Evolutionary conservation across 441 rosid species (phyloP).

Genomic region (Syzygium syzygioides): DNA sequence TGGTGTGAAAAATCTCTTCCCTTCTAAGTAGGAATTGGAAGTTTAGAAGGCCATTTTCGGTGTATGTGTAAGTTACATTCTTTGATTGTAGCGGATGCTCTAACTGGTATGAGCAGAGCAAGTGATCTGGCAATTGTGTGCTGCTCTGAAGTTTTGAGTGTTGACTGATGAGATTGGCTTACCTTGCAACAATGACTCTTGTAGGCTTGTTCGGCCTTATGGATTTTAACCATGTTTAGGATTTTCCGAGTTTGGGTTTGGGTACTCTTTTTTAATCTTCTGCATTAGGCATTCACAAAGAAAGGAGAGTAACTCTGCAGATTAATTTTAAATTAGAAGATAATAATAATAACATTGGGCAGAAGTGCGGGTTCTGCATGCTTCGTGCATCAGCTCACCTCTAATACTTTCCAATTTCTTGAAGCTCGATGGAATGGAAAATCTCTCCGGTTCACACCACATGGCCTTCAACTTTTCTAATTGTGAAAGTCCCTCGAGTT

Average conservation of each 20-base stretch:
- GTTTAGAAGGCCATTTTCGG: background rate
- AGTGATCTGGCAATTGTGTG: background rate
- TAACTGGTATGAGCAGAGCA: background rate
- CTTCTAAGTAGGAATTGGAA: background rate
- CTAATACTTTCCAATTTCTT: background rate
- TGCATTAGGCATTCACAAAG: background rate
- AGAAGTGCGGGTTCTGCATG: background rate
- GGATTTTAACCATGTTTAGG: background rate
- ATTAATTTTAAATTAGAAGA: background rate
- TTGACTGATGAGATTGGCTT: background rate
- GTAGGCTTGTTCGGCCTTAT: background rate
- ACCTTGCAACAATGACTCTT: background rate
- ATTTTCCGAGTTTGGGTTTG: background rate
- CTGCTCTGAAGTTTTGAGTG: background rate
- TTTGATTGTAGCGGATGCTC: background rate
- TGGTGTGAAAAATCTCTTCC: background rate
- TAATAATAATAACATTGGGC: background rate
- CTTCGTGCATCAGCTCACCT: background rate
- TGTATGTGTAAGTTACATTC: too few relatives aligned
- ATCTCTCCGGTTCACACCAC: background rate
- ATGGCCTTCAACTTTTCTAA: background rate
- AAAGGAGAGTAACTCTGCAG: background rate
- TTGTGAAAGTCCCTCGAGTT: background rate
- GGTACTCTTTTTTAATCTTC: background rate
- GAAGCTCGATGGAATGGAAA: background rate